These are phyloP conservation scores for Botrytis aclada DNA, from an alignment of 2,329 filamentous ascomycete species.

Conservation along the genomic window DNA sequence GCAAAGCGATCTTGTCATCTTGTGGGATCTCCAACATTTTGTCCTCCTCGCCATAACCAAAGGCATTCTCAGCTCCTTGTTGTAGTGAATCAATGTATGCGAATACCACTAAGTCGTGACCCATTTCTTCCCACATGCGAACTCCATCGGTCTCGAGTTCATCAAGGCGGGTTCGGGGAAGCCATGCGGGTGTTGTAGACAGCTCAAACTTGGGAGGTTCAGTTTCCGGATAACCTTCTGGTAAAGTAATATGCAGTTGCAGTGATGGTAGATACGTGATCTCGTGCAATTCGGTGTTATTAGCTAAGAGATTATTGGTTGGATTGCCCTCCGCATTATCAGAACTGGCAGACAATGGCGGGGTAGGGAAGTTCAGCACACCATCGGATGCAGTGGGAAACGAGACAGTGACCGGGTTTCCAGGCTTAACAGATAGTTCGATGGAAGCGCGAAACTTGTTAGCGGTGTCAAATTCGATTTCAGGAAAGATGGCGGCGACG, in stretches of 20 bases:
- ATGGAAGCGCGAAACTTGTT: constrained; percentile 48
- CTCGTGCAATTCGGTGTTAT: constrained; percentile 32
- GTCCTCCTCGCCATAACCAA: constrained; percentile 51
- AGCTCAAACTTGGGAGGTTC: constrained; percentile 51
- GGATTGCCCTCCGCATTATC: constrained; percentile 19
- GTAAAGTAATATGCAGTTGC: constrained; percentile 52
- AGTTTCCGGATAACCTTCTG: constrained; percentile 55
- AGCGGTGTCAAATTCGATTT: constrained; percentile 49
- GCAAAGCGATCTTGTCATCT: constrained; percentile 64
- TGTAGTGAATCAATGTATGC: constrained; percentile 62
- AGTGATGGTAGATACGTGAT: constrained; percentile 55
- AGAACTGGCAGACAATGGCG: constrained; percentile 29
- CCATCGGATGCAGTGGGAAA: constrained; percentile 51
- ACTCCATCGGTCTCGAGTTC: constrained; percentile 50
- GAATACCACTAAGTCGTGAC: constrained; percentile 57
- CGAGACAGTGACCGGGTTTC: constrained; percentile 52
- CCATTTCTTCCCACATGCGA: constrained; percentile 60
- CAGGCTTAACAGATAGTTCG: constrained; percentile 56
- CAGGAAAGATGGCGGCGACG: constrained; percentile 64
- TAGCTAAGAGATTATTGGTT: constrained; percentile 7
- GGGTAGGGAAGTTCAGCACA: constrained; percentile 32
- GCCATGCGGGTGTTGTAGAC: constrained; percentile 56
- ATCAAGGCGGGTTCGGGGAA: constrained; percentile 48
- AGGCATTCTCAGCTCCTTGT: constrained; percentile 56
- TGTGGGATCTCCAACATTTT: constrained; percentile 52